Base-by-base conservation (phyloP, 202 grass and related monocot genomes). In the Zizania palustris region DNA sequence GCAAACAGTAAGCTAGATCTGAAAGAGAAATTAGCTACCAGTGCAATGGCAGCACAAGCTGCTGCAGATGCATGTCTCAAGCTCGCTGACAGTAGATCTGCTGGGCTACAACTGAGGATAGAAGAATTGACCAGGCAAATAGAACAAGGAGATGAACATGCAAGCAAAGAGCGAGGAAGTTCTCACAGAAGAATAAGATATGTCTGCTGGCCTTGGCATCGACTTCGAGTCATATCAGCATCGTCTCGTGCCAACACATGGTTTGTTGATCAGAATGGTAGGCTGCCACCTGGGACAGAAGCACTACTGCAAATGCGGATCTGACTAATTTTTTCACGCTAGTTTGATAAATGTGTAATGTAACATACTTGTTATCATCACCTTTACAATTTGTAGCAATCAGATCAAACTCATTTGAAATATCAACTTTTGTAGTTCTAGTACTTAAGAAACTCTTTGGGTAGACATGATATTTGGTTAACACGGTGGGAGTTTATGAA, bases 41-140 rank as follows among this genome's bases (percentile, higher is more conserved):
- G 76, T 46, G 86, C 86, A 84, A 93, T 97, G 91, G 82, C 79
- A 68, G 90, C 90, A 53, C 89, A 96, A 82, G 84, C 87, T 63
- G 90, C 90, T 45, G 88, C 88, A 38, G 88, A 87, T 76, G 82
- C 81, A 16, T 93, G 88, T 59, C 80, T 93, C 79, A 88, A 76
- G 68, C 84, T 97, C 72, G 86, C 90, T 18, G 93, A 97, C 82
- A 91, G 73, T 36, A 86, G 88, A 77, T 84, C 86, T n/a, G 86
- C 84, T 11, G 76, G 75, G 39, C 74, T 93, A 45, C 82, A 73
- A 60, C 86, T 92, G 34, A 81, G 76, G 74, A 93, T 93, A 76
- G 91, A 92, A 82, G 88, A 93, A 43, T 85, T 93, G 40, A 97
- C 85, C 19, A 86, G 69, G 78, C 85, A 93, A 72, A 81, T 90